Evolutionary conservation across 495 filamentous ascomycete species (phyloP), one percentile per base, ranked within the genome.

Genomic region (Podospora didyma): DNA sequence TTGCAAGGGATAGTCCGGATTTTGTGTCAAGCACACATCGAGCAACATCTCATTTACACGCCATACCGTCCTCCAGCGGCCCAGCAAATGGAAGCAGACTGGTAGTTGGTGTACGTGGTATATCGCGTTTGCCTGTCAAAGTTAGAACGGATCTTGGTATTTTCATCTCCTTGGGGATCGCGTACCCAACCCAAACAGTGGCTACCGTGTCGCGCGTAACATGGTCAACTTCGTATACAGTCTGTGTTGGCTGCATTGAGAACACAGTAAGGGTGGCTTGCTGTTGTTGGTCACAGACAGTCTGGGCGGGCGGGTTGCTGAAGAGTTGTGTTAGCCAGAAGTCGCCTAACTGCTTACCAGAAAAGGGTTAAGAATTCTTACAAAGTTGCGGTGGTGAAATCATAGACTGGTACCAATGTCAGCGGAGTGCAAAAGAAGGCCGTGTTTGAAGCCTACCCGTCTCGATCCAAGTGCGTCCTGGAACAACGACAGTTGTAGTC

Each of bases 61-160:
- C 63, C 63, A 41, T 66, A 66, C 21, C 52, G 53, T 1, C 63
- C 63, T 17, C 63, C 63, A 39, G 37, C 58, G n/a, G 58, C 58
- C 61, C 61, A 63, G 24, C 63, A 66, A 3, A 49, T 61, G 12
- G 60, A 59, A 3, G 56, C 60, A 21, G 58, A 46, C 17, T 39
- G 23, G 31, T 50, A 52, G 50, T 66, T 48, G 17, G 63, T 59
- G 10, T 46, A 54, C 12, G 63, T 66, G 11, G 49, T 47, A 16
- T 59, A 63, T 41, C 58, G 58, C 7, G 63, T 66, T 58, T 56
- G 58, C 52, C 63, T 66, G 50, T 47, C 22, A 54, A 19, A n/a
- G 34, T 17, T 41, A 22, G 16, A 31, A 21, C 31, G 11, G 46
- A 53, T 19, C 20, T n/a, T 22, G 14, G 34, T 17, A 41, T 2